Evolutionary conservation across 176 grass and related monocot species (phyloP), one percentile per base, ranked within the genome.

Genomic region (Tillandsia leiboldiana): DNA sequence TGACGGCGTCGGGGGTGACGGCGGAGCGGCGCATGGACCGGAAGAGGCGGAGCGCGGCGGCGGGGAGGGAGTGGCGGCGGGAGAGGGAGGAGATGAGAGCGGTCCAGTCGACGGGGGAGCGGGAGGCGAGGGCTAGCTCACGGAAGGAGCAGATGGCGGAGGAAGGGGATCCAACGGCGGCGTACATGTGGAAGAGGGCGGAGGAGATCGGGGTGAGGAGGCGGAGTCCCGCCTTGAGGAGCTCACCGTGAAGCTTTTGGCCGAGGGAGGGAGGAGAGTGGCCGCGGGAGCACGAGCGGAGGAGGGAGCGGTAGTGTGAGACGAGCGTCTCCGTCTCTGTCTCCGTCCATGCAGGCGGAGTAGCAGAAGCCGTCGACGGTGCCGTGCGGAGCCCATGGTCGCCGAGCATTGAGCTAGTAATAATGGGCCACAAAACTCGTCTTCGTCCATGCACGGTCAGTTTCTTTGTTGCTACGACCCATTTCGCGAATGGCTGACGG

Each of bases 81-180:
- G 59, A 18, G 59, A 74, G 65, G 15, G 78, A 72, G 50, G 70
- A 73, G 56, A 80, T 73, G 78, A 80, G 62, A 22, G 78, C 78
- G 50, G 78, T 80, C 58, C 56, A 80, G 58, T 64, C 78, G 62
- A 64, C 17, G 47, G 78, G 11, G 15, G 73, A 75, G 29, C 71
- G 71, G 42, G 42, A 64, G 14, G 63, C 0, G 50, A 8, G 48
- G 14, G 63, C 26, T 14, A 75, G 11, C 15, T 48, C 51, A 50
- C 2, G 42, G 70, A 80, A 66, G 70, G 63, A 72, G 33, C 11
- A 68, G 75, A 70, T 74, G 69, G 74, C 84, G 66, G 57, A 72
- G 73, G 75, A 51, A 71, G 49, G 81, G 65, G 56, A 61, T 15
- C 56, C 17, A 8, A 61, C 56, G 56, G 56, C n/a, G 9, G 71